phyloP scores from a whole-genome alignment of 2,329 filamentous ascomycete genomes.

The Aureobasidium sp. region DNA sequence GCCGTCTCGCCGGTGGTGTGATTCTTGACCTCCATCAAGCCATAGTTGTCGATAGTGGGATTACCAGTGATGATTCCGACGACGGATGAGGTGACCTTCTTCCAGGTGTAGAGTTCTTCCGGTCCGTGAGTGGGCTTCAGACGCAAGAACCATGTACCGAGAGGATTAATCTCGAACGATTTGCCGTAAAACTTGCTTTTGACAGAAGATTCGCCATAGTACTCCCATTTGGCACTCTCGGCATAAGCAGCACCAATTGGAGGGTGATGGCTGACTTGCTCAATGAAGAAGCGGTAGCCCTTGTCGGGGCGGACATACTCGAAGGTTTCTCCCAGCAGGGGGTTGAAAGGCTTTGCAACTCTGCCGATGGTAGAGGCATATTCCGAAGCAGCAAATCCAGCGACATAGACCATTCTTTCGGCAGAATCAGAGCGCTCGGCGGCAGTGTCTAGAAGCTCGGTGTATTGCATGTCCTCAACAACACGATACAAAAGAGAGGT shows the following conservation, averaged over 20 bases:
- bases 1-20: slow-evolving; percentile 93
- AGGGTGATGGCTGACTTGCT: slow-evolving; percentile 96
- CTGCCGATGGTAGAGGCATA: slow-evolving; percentile 95
- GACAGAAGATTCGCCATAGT: slow-evolving; percentile 89
- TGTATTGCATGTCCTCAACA: slow-evolving; percentile 97
- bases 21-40: slow-evolving; percentile 94
- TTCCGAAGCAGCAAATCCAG: slow-evolving; percentile 90
- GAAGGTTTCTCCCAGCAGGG: slow-evolving; percentile 89
- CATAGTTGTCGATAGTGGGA: slow-evolving; percentile 96
- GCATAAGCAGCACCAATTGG: slow-evolving; percentile 90
- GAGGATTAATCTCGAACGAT: slow-evolving; percentile 92
- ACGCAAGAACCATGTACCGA: slow-evolving; percentile 94
- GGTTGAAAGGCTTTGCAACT: slow-evolving; percentile 97
- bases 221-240: slow-evolving; percentile 90
- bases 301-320: slow-evolving; percentile 95
- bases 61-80: slow-evolving; percentile 96
- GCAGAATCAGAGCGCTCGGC: slow-evolving; percentile 79
- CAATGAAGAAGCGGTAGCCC: slow-evolving; percentile 95
- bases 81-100: slow-evolving; percentile 96
- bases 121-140: slow-evolving; percentile 66
- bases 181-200: slow-evolving; percentile 97
- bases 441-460: slow-evolving; percentile 81
- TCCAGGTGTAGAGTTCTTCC: slow-evolving; percentile 89
- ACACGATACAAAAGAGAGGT: slow-evolving; percentile 92
- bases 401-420: slow-evolving; percentile 89